These are phyloP conservation scores for Pseudohyphozyma bogoriensis DNA, from an alignment of 768 basidiomycete species.

Conservation along the genomic window DNA sequence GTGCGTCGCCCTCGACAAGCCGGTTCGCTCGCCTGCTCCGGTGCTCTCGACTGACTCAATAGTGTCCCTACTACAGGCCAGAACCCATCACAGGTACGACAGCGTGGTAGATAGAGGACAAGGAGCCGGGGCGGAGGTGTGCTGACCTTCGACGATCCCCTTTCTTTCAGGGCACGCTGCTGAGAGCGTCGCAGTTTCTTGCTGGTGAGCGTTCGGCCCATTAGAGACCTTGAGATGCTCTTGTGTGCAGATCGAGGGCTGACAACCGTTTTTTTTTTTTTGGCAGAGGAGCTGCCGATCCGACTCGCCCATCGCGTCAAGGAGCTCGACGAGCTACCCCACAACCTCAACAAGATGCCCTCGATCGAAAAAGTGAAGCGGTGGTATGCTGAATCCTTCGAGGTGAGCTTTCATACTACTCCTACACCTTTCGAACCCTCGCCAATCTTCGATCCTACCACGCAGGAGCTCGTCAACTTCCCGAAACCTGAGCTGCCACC, in stretches of 20 bases:
- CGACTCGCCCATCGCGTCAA: constrained; percentile 90
- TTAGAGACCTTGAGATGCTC: constrained; percentile 91
- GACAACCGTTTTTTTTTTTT: constrained; percentile 22
- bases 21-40: background rate
- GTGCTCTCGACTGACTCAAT: background rate
- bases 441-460: background rate
- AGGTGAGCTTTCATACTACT: constrained; percentile 49
- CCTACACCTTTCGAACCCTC: background rate
- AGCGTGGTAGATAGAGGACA: fast-evolving
- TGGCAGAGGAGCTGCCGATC: constrained; percentile 80
- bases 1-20: background rate
- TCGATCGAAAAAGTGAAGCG: constrained; percentile 87
- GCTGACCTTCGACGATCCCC: constrained; percentile 27
- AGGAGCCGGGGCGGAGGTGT: too few species aligned
- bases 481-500: constrained; percentile 62
- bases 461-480: constrained; percentile 81
- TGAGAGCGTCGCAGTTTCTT: constrained; percentile 85
- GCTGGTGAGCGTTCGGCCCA: constrained; percentile 51
- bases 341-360: constrained; percentile 80
- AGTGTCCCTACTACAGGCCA: too few species aligned
- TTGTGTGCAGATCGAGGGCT: background rate
- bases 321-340: constrained; percentile 87
- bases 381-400: constrained; percentile 98
- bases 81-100: constrained; percentile 52
- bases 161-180: constrained; percentile 65